Evolutionary conservation across 306 rosid species (phyloP).

Genomic region (Prunus salicina): DNA sequence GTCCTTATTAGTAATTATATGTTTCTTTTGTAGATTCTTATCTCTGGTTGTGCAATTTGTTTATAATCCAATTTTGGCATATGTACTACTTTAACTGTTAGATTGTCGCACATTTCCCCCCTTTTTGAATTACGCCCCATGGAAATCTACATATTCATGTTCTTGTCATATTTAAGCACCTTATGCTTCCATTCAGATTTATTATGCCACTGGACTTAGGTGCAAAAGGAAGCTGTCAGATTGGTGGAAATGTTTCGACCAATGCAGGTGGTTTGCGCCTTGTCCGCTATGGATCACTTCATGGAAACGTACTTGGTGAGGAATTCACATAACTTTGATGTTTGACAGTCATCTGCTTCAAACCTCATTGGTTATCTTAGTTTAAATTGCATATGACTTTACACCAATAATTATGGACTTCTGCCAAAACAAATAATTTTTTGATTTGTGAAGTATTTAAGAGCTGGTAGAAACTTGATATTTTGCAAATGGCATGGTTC

Average conservation of each 20-base stretch:
- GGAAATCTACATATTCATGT: constrained; percentile 13
- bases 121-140: not conserved
- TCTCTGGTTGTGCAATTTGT: not conserved
- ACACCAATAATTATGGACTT: not conserved
- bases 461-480: constrained; percentile 3
- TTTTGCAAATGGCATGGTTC: constrained; percentile 23
- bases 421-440: not conserved
- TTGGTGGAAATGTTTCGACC: constrained; percentile 95
- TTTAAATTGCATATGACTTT: not conserved
- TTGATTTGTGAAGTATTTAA: not conserved
- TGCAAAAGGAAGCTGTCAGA: constrained; percentile 99
- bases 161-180: constrained; percentile 31
- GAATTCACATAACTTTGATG: constrained; percentile 12
- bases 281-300: constrained; percentile 93
- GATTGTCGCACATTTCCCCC: not conserved
- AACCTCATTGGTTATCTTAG: constrained; percentile 1
- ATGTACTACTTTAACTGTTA: not conserved
- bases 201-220: constrained; percentile 98
- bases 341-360: constrained; percentile 17
- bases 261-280: constrained; percentile 99
- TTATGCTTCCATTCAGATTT: constrained; percentile 79
- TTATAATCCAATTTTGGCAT: not conserved
- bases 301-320: constrained; percentile 88
- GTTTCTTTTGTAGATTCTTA: not conserved
- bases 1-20: not conserved